Base-by-base conservation (phyloP, 768 basidiomycete species). In the Crucibulum laeve region DNA sequence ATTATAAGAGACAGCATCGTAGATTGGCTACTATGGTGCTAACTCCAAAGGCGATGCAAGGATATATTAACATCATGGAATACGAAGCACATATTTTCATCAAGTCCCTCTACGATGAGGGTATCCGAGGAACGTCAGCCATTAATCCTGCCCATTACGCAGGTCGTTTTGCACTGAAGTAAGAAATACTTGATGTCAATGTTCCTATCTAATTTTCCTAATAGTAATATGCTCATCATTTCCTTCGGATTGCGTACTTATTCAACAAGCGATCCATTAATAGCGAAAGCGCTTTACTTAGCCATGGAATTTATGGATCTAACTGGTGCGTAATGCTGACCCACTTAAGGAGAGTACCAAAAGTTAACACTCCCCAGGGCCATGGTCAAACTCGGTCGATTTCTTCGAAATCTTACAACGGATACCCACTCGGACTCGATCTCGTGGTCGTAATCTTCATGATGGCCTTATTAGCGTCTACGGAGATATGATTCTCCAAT, bases 311-410 rank as follows among this genome's bases (percentile, higher is more conserved):
- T 71, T 45, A 75, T 73, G 69, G 44, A 49, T 25, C 40, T 48
- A 3, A 44, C 48, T 15, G 42, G 43, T 68, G 4, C 13, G 7
- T n/a, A n/a, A n/a, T 37, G 4, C 13, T 5, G 3, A n/a, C 2
- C 3, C 18, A n/a, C 3, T 18, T 3, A 37, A 37, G 35, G 56
- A 63, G 46, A 45, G 30, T 49, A 25, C 10, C 13, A 6, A 14
- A 25, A 6, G 30, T 22, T 14, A 17, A 30, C n/a, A 1, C 38
- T 52, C 48, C 26, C 62, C 63, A 51, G 73, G 73, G 10, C 70
- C 73, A 1, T 55, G 62, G 41, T 69, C 72, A 5, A 75, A 75
- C 45, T 44, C 63, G 4, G 59, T 69, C 22, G 74, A 76, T 51
- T 76, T 74, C 42, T 44, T 75, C 8, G 58, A 60, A 23, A 49